These are phyloP conservation scores for Penicillium manginii DNA, from an alignment of 495 filamentous ascomycete species.

Conservation along the genomic window DNA sequence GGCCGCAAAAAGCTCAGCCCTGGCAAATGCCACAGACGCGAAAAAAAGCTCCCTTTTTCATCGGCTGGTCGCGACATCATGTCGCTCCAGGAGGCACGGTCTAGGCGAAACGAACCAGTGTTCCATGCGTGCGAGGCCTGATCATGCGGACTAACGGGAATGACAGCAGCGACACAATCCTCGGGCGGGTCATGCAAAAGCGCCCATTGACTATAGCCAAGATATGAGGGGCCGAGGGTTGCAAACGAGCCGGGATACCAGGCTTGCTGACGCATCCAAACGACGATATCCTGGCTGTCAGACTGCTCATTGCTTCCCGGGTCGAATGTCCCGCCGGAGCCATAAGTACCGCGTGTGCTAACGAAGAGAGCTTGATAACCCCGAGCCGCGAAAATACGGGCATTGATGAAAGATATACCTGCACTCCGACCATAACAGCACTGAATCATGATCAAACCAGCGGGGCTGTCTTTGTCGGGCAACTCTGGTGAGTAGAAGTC, in stretches of 20 bases:
- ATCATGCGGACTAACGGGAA: constrained; percentile 30
- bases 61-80: constrained; percentile 15
- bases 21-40: constrained; percentile 14
- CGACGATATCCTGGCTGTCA: constrained; percentile 36
- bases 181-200: constrained; percentile 29
- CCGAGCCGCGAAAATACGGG: constrained; percentile 32
- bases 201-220: constrained; percentile 38
- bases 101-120: constrained; percentile 30
- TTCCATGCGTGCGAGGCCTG: constrained; percentile 25
- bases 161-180: constrained; percentile 32
- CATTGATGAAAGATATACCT: constrained; percentile 23
- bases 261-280: constrained; percentile 38
- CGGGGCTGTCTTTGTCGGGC: constrained; percentile 10
- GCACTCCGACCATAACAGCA: constrained; percentile 29
- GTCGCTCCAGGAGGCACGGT: constrained; percentile 29
- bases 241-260: constrained; percentile 41
- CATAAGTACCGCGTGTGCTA: constrained; percentile 33
- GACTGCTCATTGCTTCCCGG: constrained; percentile 21
- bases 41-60: constrained; percentile 16
- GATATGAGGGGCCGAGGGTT: constrained; percentile 33
- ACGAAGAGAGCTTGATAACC: constrained; percentile 35
- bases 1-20: constrained; percentile 21
- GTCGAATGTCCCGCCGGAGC: constrained; percentile 28
- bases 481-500: constrained; percentile 33
- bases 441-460: constrained; percentile 28